These are phyloP conservation scores for Ophiognomonia clavigignenti-juglandacearum DNA, from an alignment of 2,329 filamentous ascomycete genomes.

Conservation along the genomic window DNA sequence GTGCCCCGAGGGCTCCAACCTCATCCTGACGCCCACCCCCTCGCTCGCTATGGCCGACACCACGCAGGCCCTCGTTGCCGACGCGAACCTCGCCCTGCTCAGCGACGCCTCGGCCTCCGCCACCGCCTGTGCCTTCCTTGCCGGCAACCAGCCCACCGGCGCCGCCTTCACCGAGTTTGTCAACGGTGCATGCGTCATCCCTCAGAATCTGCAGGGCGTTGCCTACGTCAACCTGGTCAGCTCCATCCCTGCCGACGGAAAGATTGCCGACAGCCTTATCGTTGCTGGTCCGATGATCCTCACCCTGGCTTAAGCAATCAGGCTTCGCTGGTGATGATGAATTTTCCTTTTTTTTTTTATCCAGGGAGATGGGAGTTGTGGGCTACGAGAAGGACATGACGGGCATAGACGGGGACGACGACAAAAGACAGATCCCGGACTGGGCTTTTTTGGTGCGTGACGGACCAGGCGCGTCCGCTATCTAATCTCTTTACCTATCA, in stretches of 20 bases:
- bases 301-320: slow-evolving; percentile 20
- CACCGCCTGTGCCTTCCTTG: slow-evolving; percentile 63
- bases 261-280: slow-evolving; percentile 57
- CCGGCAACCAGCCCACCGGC: slow-evolving; percentile 52
- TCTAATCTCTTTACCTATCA: slow-evolving; percentile 7
- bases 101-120: slow-evolving; percentile 46
- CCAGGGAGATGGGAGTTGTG: slow-evolving; percentile 7
- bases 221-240: slow-evolving; percentile 64
- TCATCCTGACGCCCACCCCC: slow-evolving; percentile 61
- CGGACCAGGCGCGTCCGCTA: neutral
- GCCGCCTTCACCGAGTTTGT: slow-evolving; percentile 56
- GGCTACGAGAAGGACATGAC: neutral
- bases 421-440: slow-evolving; percentile 2
- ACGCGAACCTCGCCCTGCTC: slow-evolving; percentile 41
- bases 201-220: slow-evolving; percentile 57
- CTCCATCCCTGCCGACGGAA: slow-evolving; percentile 41
- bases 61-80: slow-evolving; percentile 34
- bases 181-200: slow-evolving; percentile 53
- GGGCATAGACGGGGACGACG: slow-evolving; percentile 4
- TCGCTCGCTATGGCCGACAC: slow-evolving; percentile 46
- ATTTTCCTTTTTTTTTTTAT: slow-evolving; percentile 1
- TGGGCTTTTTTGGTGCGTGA: slow-evolving; percentile 8
- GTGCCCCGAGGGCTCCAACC: slow-evolving; percentile 62
- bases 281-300: slow-evolving; percentile 61
- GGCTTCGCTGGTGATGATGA: slow-evolving; percentile 34